Evolutionary conservation across 2,329 filamentous ascomycete species (phyloP), one percentile per base, ranked within the genome.

Genomic region (Aurifilum marmelostoma): DNA sequence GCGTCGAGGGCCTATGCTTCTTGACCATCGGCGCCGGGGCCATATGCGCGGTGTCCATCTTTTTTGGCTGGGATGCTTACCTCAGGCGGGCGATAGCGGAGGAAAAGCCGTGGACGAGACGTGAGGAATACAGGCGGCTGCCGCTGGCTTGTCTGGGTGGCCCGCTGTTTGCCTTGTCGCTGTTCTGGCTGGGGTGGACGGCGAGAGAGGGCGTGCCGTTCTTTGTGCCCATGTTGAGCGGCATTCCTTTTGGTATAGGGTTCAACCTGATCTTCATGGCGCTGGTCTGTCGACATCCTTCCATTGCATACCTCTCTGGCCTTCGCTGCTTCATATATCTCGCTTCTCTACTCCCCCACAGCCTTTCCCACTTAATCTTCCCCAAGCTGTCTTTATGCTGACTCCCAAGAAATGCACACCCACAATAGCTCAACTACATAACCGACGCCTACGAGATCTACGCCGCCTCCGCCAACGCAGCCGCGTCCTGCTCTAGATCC

Each of bases 101-200:
- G 12, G 78, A 83, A 52, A 85, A 83, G 2, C 71, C 80, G 1
- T 94, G 91, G 90, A 82, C 87, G 0, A 79, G 80, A 34, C 83
- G 84, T 61, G 89, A 92, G 73, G 86, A 94, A 75, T 90, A 88
- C 75, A 86, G 89, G 7, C 87, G 92, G 1, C 83, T 95, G 0
- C 92, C 92, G 0, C 82, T 94, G 2, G 91, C 91, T 5, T 91
- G 88, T 75, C 74, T 92, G 24, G 91, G 90, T 0, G 91, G 91
- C 0, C 90, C 91, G 0, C 80, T 91, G 56, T 88, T 86, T 73
- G 84, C 82, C 27, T 67, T 85, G 41, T 83, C 84, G 9, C 78
- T 89, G 67, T 88, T 89, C 76, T 89, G 87, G 87, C 83, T 91
- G 21, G 89, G 87, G 27, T 91, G 85, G 85, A 84, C 85, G 1